These are phyloP conservation scores for Globisporangium cederbergense DNA, from an alignment of 352 stramenopile genomes.

Conservation along the genomic window DNA sequence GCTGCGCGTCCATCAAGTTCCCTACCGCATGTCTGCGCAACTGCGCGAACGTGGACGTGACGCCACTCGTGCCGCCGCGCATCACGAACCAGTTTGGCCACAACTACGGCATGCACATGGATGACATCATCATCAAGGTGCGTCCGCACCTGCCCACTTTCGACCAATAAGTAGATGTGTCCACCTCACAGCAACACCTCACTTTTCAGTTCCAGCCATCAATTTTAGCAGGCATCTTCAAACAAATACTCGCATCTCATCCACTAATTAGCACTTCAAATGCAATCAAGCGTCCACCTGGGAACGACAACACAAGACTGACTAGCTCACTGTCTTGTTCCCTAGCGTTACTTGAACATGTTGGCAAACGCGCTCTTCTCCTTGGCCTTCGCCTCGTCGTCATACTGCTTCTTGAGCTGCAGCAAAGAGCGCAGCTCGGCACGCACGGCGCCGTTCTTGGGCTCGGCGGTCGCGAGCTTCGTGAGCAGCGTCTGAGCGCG, in stretches of 20 bases:
- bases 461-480: slow-evolving; percentile 51
- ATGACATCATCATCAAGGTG: slow-evolving; percentile 45
- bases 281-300: not conserved
- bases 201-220: not conserved
- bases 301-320: not conserved
- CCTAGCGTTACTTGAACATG: slow-evolving; percentile 33
- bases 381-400: slow-evolving; percentile 49
- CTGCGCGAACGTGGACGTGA: slow-evolving; percentile 66
- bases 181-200: slow-evolving; percentile 5
- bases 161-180: not conserved
- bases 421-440: slow-evolving; percentile 55
- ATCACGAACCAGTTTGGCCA: slow-evolving; percentile 77
- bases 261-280: not conserved
- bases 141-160: slow-evolving; percentile 31
- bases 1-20: slow-evolving; percentile 33
- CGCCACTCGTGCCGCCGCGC: slow-evolving; percentile 50
- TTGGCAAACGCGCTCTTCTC: slow-evolving; percentile 63
- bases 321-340: not conserved
- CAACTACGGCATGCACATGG: slow-evolving; percentile 74
- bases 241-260: not conserved
- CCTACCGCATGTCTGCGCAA: slow-evolving; percentile 10
- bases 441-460: slow-evolving; percentile 66
- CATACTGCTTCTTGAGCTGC: slow-evolving; percentile 49
- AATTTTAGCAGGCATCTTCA: not conserved
- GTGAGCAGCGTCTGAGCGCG: slow-evolving; percentile 51